Conservation (phyloP, 1,284 basidiomycete genomes). For the Mixia osmundae region DNA sequence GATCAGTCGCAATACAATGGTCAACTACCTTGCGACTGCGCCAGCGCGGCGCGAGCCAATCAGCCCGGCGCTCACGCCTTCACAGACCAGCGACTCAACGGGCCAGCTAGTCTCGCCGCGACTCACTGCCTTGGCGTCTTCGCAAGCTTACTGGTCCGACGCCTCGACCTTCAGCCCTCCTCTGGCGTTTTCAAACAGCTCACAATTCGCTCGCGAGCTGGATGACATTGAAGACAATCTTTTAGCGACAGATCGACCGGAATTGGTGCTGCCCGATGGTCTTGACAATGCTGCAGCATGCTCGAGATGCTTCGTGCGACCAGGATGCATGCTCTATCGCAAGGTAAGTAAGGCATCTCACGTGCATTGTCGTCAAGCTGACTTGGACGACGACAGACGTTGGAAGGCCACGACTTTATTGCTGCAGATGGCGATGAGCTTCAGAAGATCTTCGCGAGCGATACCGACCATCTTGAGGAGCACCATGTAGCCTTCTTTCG, state of each 20-base stretch:
- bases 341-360: conserved; percentile 30
- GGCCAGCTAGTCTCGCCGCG: not conserved
- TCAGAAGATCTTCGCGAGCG: conserved; percentile 46
- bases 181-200: not conserved
- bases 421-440: conserved; percentile 30
- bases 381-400: conserved; percentile 31
- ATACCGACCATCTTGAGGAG: conserved; percentile 53
- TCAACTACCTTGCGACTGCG: conserved; percentile 36
- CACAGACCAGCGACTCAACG: not conserved
- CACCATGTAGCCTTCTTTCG: conserved; percentile 56
- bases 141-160: too few species aligned
- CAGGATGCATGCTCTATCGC: conserved; percentile 84
- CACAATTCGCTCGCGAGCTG: not conserved
- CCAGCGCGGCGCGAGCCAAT: not conserved
- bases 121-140: not conserved
- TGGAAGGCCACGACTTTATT: conserved; percentile 31
- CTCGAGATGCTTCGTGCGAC: conserved; percentile 52
- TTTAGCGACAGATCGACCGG: conserved; percentile 1
- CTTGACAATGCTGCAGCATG: conserved; percentile 63
- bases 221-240: conserved; percentile 1
- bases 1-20: conserved; percentile 61
- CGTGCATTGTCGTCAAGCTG: not conserved
- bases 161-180: too few species aligned
- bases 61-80: not conserved
- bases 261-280: conserved; percentile 52